Evolutionary conservation across 1,284 basidiomycete genomes (phyloP), one percentile per base, ranked within the genome.

Genomic region (Termitomyces sp.): DNA sequence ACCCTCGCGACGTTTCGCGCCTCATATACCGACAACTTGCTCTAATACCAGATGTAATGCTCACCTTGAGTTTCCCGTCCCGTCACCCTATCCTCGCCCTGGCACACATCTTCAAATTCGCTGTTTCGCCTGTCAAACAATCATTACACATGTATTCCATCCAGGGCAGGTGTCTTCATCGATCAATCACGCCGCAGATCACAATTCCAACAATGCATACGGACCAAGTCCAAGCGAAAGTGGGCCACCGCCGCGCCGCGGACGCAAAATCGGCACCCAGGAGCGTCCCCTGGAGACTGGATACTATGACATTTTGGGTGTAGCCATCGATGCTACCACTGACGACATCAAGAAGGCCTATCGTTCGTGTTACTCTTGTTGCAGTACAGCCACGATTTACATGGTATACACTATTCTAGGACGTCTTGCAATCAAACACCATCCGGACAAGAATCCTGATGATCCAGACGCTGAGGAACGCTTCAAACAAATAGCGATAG

Each of bases 341-440:
- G 91, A 92, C 12, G 92, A 96, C 56, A 84, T 99, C 68, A 98
- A 98, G 78, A 97, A 94, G 71, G 92, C 96, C 2, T 99, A 99
- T 73, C 83, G 89, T 87, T 65, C 59, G 86, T 46, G n/a, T n/a
- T 2, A 43, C 24, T 46, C 19, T 43, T 10, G 31, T 30, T 44
- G 15, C 46, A 31, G 3, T 34, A n/a, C 19, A 49, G 38, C 17
- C 54, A 40, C 50, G 49, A 31, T 44, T 30, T 42, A 44, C 26
- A 38, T 49, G 15, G 33, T 26, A 31, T 34, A 10, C 24, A 34
- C 17, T 17, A 34, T 41, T 45, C 60, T 17, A 89, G 89, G 94
- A 49, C 85, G 95, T 17, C 77, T 97, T 51, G 96, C 96, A 2
- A 97, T 98, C 73, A 96, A 96, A 72, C 87, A 90, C 64, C 87